Evolutionary conservation across 2,329 filamentous ascomycete genomes (phyloP), one percentile per base, ranked within the genome.

Genomic region (Scedosporium aurantiacum): DNA sequence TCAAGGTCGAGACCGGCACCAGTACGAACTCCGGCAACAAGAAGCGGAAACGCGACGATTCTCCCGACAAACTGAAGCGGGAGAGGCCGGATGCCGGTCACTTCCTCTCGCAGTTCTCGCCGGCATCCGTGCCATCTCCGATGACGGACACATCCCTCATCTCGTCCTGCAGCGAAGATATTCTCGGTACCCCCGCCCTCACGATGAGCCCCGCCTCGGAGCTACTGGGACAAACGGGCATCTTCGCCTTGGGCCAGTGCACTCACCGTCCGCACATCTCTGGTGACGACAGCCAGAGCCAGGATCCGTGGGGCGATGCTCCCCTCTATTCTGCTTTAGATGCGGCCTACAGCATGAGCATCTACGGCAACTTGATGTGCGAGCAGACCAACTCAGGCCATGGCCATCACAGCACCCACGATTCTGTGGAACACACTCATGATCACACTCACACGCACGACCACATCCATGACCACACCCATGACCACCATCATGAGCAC

Each of bases 121-220:
- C 74, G 8, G 70, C 73, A 0, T 75, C 75, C 21, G 74, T 71
- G 54, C 65, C 69, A 62, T 72, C 60, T 63, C 70, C 62, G 71
- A 75, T 62, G 70, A 71, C 65, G 65, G 64, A 55, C 70, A 73
- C 56, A 12, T 41, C 78, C 12, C 75, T 82, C 28, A 75, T 82
- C 63, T 83, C 81, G 0, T 81, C 81, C 1, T 79, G 76, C 69
- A 82, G 80, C 69, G 81, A 84, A 61, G 80, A 82, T 65, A 23
- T 43, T 7, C 52, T 61, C 16, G n/a, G 16, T 5, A 40, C 37
- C 27, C 60, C 60, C 3, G 66, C 63, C 16, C 63, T 73, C 63
- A 65, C 68, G 8, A 67, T 71, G 27, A 76, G 70, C 55, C 71
- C 74, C 1, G 62, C 64, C 5, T 66, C 64, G 63, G 71, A 73